Evolutionary conservation across 495 filamentous ascomycete genomes (phyloP), one percentile per base, ranked within the genome.

Genomic region (Cercophora newfieldiana): DNA sequence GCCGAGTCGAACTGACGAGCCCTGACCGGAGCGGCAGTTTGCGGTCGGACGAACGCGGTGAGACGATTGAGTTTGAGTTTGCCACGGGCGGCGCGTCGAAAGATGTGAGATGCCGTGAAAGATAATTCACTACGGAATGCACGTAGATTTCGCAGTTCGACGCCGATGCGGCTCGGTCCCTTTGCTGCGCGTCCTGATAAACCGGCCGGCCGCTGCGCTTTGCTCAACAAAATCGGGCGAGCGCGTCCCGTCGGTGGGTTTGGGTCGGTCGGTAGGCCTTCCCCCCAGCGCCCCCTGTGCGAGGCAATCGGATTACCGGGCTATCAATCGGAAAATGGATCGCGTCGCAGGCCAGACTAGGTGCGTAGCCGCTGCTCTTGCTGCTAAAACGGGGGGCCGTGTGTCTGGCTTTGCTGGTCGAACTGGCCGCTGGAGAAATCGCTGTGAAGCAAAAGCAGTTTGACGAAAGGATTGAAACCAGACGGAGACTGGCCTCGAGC

Each of bases 41-140:
- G 50, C 24, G 5, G 19, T 53, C 21, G 50, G 50, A 53, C 37
- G 37, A 47, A 47, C 10, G 19, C 50, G 55, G 50, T 14, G 25
- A 44, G 31, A 19, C 58, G 58, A 48, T 60, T 48, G 58, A 60
- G n/a, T 60, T 48, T 60, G 30, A 25, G 30, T 60, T 58, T 25
- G 50, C 62, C 61, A 63, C 61, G 28, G 44, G n/a, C 29, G 18
- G 49, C 44, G 50, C 64, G 18, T 26, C 47, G 57, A 59, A 18
- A 18, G 63, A 59, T 53, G 58, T 66, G 65, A 56, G 54, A 63
- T 63, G 65, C 65, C 59, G 65, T 62, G 65, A 57, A 67, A 51
- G 22, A 63, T 63, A 51, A 49, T 67, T 63, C 59, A 63, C 65
- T 67, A 59, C 59, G 54, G 51, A 56, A 67, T 67, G 65, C 60